A percentile compares a stretch with the other conserved stretches of the same genome.
phyloP scores from a whole-genome alignment of 2,329 filamentous ascomycete species.

The Arachnopeziza araneosa region DNA sequence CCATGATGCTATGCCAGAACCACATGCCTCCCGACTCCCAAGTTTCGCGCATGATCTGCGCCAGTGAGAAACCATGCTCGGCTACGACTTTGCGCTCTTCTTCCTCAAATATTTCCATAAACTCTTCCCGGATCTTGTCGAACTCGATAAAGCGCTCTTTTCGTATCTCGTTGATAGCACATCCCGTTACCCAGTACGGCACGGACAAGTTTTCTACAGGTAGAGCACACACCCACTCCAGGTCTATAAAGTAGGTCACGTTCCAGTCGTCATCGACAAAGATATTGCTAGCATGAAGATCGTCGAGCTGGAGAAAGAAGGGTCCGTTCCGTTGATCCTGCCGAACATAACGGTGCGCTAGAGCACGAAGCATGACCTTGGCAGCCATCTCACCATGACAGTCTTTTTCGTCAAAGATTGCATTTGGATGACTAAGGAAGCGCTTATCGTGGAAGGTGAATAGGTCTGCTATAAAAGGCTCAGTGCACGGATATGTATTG shows the following conservation, averaged over 20 bases:
- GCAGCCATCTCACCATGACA: constrained; percentile 28
- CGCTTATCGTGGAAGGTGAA: constrained; percentile 24
- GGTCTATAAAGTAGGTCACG: constrained; percentile 31
- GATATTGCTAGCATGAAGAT: constrained; percentile 33
- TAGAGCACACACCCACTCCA: constrained; percentile 33
- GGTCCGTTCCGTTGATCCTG: constrained; percentile 25
- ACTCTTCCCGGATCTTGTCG: constrained; percentile 18
- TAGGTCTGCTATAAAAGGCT: constrained; percentile 22
- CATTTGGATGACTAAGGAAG: constrained; percentile 26
- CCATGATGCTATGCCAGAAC: constrained; percentile 28
- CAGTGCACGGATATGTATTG: constrained; percentile 29
- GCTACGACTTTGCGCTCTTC: constrained; percentile 16
- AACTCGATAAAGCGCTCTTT: constrained; percentile 18
- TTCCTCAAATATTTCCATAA: constrained; percentile 23
- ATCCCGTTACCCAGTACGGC: constrained; percentile 31
- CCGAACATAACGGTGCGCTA: constrained; percentile 27
- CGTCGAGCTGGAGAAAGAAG: constrained; percentile 29
- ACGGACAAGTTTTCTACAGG: constrained; percentile 27
- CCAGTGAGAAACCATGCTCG: constrained; percentile 13
- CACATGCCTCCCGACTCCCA: constrained; percentile 28
- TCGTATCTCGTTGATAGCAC: constrained; percentile 18
- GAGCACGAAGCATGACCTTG: constrained; percentile 20
- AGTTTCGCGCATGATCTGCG: constrained; percentile 20
- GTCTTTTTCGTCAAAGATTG: constrained; percentile 19
- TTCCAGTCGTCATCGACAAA: constrained; percentile 35